phyloP scores from a whole-genome alignment of 1,139 yeast genomes.

The Zygosaccharomyces sapae region DNA sequence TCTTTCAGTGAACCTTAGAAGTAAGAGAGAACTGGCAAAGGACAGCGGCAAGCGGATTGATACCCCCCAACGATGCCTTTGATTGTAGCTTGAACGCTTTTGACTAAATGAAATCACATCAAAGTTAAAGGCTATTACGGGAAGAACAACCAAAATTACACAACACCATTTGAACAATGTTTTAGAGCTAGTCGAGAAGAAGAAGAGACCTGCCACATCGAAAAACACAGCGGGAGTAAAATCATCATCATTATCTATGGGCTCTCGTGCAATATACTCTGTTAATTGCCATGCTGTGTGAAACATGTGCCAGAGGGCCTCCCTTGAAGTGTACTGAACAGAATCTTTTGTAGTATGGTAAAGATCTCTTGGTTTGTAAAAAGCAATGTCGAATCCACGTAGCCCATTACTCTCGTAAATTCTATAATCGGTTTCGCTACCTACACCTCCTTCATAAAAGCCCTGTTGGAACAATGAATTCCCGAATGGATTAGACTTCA shows the following conservation, averaged over 20 bases:
- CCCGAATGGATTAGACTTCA: constrained; percentile 59
- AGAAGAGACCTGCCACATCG: constrained; percentile 54
- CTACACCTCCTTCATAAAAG: constrained; percentile 64
- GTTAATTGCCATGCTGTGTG: constrained; percentile 61
- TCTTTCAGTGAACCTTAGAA: constrained; percentile 35
- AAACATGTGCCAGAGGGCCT: constrained; percentile 78
- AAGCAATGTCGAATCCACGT: constrained; percentile 79
- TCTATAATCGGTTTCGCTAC: constrained; percentile 81
- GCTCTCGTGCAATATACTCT: constrained; percentile 40
- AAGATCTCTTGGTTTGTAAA: constrained; percentile 69
- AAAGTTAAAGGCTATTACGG: constrained; percentile 49
- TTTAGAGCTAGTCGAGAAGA: constrained; percentile 53
- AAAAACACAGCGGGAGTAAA: constrained; percentile 54
- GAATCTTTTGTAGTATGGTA: constrained; percentile 79
- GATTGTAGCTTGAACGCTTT: constrained; percentile 40
- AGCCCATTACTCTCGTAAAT: constrained; percentile 64
- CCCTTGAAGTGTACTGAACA: constrained; percentile 55
- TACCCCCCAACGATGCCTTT: constrained; percentile 47
- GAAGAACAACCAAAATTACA: constrained; percentile 49
- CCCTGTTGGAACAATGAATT: constrained; percentile 82
- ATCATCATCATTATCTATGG: constrained; percentile 26
- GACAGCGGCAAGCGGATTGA: constrained; percentile 60
- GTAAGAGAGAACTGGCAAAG: constrained; percentile 41
- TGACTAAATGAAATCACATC: constrained; percentile 38
- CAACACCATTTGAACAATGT: constrained; percentile 47